phyloP scores from a whole-genome alignment of 2,329 filamentous ascomycete genomes.

The Monosporascus sp. region DNA sequence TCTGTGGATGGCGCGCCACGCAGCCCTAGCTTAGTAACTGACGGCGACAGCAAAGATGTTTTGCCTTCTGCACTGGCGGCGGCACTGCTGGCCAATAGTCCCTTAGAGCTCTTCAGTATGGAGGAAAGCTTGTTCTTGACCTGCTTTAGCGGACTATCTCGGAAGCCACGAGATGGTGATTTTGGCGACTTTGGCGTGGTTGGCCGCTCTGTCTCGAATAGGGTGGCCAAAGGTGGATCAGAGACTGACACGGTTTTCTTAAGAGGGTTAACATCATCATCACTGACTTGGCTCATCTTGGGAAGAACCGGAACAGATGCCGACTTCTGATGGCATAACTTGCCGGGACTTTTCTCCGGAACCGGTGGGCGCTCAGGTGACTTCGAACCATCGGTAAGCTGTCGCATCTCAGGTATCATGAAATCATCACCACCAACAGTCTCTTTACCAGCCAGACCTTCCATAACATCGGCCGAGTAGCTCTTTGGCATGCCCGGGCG shows the following conservation, averaged over 20 bases:
- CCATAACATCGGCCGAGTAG: slow-evolving; percentile 57
- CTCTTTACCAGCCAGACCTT: slow-evolving; percentile 45
- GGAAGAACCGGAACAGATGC: slow-evolving; percentile 55
- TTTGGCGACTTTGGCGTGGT: slow-evolving; percentile 53
- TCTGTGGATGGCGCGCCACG: slow-evolving; percentile 44
- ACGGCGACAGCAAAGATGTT: slow-evolving; percentile 50
- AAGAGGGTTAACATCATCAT: slow-evolving; percentile 31
- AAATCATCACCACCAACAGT: slow-evolving; percentile 45
- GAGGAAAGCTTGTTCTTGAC: slow-evolving; percentile 92
- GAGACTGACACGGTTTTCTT: slow-evolving; percentile 60
- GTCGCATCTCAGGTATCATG: slow-evolving; percentile 35
- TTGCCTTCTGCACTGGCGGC: slow-evolving; percentile 59
- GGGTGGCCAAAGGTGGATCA: slow-evolving; percentile 48
- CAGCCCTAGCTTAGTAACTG: slow-evolving; percentile 39
- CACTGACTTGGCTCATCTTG: slow-evolving; percentile 13
- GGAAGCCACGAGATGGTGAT: slow-evolving; percentile 50
- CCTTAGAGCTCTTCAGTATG: slow-evolving; percentile 81
- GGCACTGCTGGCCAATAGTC: slow-evolving; percentile 74
- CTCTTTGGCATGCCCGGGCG: slow-evolving; percentile 55
- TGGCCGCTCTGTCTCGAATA: slow-evolving; percentile 35
- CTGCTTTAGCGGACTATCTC: slow-evolving; percentile 80
- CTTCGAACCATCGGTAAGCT: slow-evolving; percentile 23
- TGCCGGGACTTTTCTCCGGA: slow-evolving; percentile 25
- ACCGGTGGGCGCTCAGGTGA: slow-evolving; percentile 32
- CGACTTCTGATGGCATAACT: slow-evolving; percentile 54